Evolutionary conservation across 192 early-diverging fungal species (phyloP), one percentile per base, ranked within the genome.

Genomic region (Chytriomyces confervae): DNA sequence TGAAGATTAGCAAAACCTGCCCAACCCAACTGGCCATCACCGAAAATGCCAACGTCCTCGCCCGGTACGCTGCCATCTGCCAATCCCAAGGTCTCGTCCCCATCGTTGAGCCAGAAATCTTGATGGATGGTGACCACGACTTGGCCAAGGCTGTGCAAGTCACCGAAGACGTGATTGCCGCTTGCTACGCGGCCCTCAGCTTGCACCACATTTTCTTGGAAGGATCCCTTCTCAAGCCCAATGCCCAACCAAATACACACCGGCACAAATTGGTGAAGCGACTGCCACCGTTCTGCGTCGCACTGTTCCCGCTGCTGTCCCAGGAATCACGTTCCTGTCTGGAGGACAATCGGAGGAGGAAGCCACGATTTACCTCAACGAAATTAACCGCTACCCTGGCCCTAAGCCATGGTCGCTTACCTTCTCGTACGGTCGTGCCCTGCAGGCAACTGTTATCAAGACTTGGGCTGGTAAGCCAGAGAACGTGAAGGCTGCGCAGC

Each of bases 111-210:
- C 84, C 84, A 62, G 84, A 85, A 66, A 82, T 85, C 44, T 75
- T 85, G 47, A 85, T 85, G 84, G 84, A 85, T 72, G 84, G 84
- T 44, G 78, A 77, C 74, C 84, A 85, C 77, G 81, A 85, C 76
- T 57, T 85, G 44, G 78, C 79, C 51, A 46, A 62, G 48, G 79
- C 84, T 50, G 69, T 78, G 27, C 68, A 78, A 18, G 84, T 75
- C 48, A 85, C 84, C 67, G 76, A 80, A 61, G 70, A 83, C 45
- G 84, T 85, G 43, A 72, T 85, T 43, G 79, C 81, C 69, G 66
- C 74, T 61, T 79, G 81, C 46, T 85, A 81, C 73, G 78, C 79
- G 73, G 81, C 80, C 47, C 75, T 85, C 43, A 36, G 36, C 76
- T 76, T 81, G 67, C 81, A 85, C 69, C 76, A 80, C 76, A 70